Evolutionary conservation across 208 protist species (phyloP).

Genomic region (Crithidia sp.): DNA sequence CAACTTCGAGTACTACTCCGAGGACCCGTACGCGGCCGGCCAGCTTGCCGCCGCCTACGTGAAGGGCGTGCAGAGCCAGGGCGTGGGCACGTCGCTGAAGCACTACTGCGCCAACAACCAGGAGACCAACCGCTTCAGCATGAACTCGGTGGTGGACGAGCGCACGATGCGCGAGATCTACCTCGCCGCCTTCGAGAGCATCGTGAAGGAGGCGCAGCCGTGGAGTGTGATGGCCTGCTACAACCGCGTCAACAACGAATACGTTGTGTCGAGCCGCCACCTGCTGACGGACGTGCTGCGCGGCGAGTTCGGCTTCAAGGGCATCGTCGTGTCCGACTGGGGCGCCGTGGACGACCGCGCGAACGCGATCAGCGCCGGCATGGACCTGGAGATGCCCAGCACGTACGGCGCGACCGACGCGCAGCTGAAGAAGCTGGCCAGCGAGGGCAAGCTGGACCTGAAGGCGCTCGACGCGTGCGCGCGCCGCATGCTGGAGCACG

Average conservation of each 20-base stretch:
- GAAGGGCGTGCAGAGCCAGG: slow-evolving; percentile 36
- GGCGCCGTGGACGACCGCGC: slow-evolving; percentile 53
- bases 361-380: slow-evolving; percentile 31
- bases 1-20: slow-evolving; percentile 58
- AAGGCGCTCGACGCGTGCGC: slow-evolving; percentile 17
- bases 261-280: slow-evolving; percentile 48
- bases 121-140: slow-evolving; percentile 26
- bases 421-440: slow-evolving; percentile 24
- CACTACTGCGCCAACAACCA: slow-evolving; percentile 56
- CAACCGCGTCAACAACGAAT: slow-evolving; percentile 40
- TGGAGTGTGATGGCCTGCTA: slow-evolving; percentile 40
- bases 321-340: slow-evolving; percentile 60
- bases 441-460: slow-evolving; percentile 40
- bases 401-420: slow-evolving; percentile 23
- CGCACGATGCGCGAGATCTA: slow-evolving; percentile 55
- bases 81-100: slow-evolving; percentile 42
- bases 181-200: slow-evolving; percentile 39
- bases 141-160: slow-evolving; percentile 33
- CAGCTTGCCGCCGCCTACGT: slow-evolving; percentile 20
- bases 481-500: slow-evolving; percentile 11
- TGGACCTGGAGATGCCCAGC: slow-evolving; percentile 70
- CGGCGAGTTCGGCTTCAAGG: slow-evolving; percentile 50
- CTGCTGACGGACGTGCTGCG: slow-evolving; percentile 45
- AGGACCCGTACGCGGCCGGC: slow-evolving; percentile 36
- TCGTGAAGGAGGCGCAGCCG: slow-evolving; percentile 26